Conservation (phyloP, 1,284 basidiomycete genomes). For the Ustilago esculenta region DNA sequence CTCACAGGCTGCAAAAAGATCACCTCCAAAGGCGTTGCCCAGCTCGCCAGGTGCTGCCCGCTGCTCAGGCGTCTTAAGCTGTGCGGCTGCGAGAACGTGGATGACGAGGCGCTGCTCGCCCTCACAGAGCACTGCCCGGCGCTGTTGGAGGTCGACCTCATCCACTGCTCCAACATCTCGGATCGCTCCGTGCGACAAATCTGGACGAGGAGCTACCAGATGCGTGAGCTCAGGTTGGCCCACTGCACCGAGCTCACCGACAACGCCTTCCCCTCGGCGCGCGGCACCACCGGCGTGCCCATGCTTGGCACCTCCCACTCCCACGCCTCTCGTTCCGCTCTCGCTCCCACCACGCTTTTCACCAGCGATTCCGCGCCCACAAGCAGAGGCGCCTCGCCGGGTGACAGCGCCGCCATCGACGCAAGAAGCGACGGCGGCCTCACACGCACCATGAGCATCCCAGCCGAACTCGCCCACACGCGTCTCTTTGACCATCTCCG, state of each 20-base stretch:
- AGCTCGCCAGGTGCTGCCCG: slow-evolving; percentile 80
- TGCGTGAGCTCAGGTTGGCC: slow-evolving; percentile 90
- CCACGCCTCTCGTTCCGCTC: slow-evolving; percentile 12
- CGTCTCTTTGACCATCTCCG: slow-evolving; percentile 62
- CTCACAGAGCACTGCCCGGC: slow-evolving; percentile 75
- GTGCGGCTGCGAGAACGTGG: slow-evolving; percentile 54
- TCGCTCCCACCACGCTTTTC: slow-evolving; percentile 1
- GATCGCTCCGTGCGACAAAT: slow-evolving; percentile 83
- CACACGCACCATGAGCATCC: slow-evolving; percentile 17
- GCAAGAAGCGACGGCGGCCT: slow-evolving; percentile 10
- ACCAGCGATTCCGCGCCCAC: slow-evolving; percentile 42
- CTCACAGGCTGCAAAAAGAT: slow-evolving; percentile 83
- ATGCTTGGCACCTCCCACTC: slow-evolving; percentile 42
- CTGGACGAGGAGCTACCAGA: slow-evolving; percentile 80
- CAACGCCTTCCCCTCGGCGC: slow-evolving; percentile 80
- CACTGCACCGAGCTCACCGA: slow-evolving; percentile 83
- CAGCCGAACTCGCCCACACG: slow-evolving; percentile 35
- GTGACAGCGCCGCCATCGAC: slow-evolving; percentile 6
- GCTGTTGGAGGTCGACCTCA: slow-evolving; percentile 92
- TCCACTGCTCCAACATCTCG: slow-evolving; percentile 81
- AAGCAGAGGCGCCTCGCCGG: slow-evolving; percentile 46
- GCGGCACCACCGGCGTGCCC: slow-evolving; percentile 31
- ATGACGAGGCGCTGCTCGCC: slow-evolving; percentile 53
- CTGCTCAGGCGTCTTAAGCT: slow-evolving; percentile 74
- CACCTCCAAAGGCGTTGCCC: slow-evolving; percentile 81